Conservation (phyloP, 495 filamentous ascomycete genomes). For the Podospora comata region DNA sequence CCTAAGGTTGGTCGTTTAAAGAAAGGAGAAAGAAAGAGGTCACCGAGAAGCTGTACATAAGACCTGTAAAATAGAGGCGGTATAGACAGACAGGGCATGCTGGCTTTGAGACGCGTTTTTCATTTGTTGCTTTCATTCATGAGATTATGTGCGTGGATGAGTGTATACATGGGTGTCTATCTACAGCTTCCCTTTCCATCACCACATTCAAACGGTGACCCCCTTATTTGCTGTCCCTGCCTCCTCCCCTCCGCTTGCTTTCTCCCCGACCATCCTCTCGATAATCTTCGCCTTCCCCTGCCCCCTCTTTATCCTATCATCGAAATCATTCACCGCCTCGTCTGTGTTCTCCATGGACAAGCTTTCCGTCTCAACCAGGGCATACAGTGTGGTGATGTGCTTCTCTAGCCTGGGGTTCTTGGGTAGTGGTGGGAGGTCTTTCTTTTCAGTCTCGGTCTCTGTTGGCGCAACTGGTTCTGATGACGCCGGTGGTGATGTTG, state of each 20-base stretch:
- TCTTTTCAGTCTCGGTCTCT: neutral
- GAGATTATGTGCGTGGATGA: neutral
- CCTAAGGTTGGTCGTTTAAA: slow-evolving; percentile 9
- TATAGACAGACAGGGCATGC: neutral
- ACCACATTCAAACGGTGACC: neutral
- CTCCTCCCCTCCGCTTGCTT: slow-evolving; percentile 13
- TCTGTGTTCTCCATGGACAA: slow-evolving; percentile 76
- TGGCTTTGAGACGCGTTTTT: neutral
- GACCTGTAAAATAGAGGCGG: neutral
- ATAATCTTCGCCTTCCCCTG: slow-evolving; percentile 78
- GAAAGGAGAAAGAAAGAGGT: slow-evolving; percentile 18
- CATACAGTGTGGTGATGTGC: slow-evolving; percentile 68
- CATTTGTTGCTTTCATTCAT: neutral
- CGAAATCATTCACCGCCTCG: slow-evolving; percentile 78
- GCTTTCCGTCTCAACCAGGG: slow-evolving; percentile 74
- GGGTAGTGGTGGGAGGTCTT: slow-evolving; percentile 39
- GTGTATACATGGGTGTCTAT: neutral
- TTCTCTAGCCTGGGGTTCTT: slow-evolving; percentile 63
- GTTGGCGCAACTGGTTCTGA: slow-evolving; percentile 15
- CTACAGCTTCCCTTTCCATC: neutral
- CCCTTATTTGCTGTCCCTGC: neutral
- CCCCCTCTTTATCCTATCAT: slow-evolving; percentile 77
- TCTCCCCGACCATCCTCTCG: slow-evolving; percentile 65
- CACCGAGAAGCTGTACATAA: slow-evolving; percentile 20
- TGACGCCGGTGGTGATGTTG: neutral